Evolutionary conservation across 257 asterid genomes (phyloP), one percentile per base, ranked within the genome.

Genomic region (Plectranthus barbatus): DNA sequence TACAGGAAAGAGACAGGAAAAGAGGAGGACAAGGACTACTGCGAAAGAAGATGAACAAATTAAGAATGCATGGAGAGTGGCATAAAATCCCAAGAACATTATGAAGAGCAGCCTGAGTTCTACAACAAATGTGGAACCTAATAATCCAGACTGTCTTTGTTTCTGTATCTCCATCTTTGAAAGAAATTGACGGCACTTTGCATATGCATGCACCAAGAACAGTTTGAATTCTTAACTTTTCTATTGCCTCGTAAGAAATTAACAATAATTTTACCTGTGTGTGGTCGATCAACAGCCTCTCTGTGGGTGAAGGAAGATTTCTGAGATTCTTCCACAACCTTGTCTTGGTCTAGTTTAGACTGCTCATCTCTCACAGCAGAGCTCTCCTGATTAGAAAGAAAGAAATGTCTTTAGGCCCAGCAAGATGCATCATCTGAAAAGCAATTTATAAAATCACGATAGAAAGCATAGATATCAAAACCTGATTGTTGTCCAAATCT

Each of bases 401-500:
- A 56, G 58, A 62, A 14, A 59, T 33, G 44, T n/a, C 64, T 60
- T 65, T 24, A 64, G 68, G 56, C 41, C 17, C 37, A 6, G 23
- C 24, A 29, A 42, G 21, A 63, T 13, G 65, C 8, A 55, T 62
- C 51, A 61, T 63, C 23, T 6, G 31, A 19, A 29, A 55, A 33
- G 36, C 39, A 56, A 54, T 40, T 69, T 19, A 39, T 9, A 65
- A 17, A 12, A 54, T 36, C 64, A 53, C 13, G 15, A 20, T 15
- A 31, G 41, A 64, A 42, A 62, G 33, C 41, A 58, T 24, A 64
- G 56, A 64, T n/a, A 68, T 13, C 24, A 44, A 26, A 67, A 86
- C 97, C 97, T 84, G 89, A 67, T 77, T 66, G 68, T 68, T 79
- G 60, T 76, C 72, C 9, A 83, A 69, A 64, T 74, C 74, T 53